phyloP scores from a whole-genome alignment of 257 asterid species.

The Cinchona pubescens region DNA sequence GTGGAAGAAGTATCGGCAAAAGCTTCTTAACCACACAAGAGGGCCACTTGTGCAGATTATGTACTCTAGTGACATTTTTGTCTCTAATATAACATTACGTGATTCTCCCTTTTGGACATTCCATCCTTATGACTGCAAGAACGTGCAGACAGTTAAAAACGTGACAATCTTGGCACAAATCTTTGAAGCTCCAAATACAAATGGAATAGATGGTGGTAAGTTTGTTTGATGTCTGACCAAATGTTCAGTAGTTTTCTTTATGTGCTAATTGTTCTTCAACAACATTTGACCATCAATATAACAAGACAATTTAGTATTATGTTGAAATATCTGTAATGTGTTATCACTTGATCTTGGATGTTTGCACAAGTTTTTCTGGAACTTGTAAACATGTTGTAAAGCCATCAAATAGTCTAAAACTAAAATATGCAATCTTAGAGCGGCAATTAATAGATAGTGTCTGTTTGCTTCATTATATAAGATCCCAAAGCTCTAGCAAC shows the following conservation, averaged over 20 bases:
- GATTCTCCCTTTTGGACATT: constrained; percentile 58
- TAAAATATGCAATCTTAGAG: background rate
- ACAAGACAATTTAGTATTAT: background rate
- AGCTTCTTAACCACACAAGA: constrained; percentile 46
- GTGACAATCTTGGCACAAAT: constrained; percentile 45
- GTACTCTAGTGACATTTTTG: constrained; percentile 48
- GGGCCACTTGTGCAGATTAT: constrained; percentile 54
- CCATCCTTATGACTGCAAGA: constrained; percentile 53
- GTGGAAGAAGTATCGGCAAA: constrained; percentile 51
- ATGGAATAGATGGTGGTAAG: constrained; percentile 51
- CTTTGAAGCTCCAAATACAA: constrained; percentile 49
- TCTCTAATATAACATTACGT: constrained; percentile 40
- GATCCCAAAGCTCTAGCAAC: background rate
- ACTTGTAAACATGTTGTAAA: background rate
- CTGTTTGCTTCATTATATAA: background rate
- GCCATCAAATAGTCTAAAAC: background rate
- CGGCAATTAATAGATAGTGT: background rate
- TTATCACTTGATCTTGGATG: background rate
- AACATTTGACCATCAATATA: background rate
- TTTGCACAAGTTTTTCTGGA: background rate
- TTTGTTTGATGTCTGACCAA: background rate
- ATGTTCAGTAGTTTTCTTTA: background rate
- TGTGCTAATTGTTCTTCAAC: background rate
- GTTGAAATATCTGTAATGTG: background rate
- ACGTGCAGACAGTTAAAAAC: constrained; percentile 35